These are phyloP conservation scores for Lavandula angustifolia DNA, from an alignment of 257 asterid genomes.

Conservation along the genomic window DNA sequence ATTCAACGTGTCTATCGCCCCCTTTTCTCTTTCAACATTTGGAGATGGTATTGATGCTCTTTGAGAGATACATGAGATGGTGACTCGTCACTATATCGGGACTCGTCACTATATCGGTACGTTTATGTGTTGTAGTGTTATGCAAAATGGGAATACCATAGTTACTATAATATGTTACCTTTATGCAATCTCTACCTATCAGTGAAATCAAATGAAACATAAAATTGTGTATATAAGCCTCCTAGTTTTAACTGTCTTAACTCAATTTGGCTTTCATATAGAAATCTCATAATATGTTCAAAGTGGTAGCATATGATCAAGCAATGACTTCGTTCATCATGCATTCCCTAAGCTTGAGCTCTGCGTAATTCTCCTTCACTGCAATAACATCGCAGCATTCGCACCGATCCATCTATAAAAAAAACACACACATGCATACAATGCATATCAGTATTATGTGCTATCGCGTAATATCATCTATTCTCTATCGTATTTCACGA, in stretches of 20 bases:
- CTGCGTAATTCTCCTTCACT: slow-evolving; percentile 24
- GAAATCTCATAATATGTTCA: not conserved
- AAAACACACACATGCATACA: not conserved
- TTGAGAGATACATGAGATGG: slow-evolving; percentile 32
- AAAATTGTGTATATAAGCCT: no score
- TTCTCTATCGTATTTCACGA: not conserved
- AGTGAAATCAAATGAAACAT: no score
- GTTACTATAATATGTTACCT: not conserved
- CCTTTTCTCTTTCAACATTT: slow-evolving; percentile 62
- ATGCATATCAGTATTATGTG: no score
- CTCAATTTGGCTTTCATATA: no score
- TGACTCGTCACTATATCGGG: slow-evolving; percentile 9
- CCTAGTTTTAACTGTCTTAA: no score
- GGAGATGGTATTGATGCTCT: slow-evolving; percentile 53
- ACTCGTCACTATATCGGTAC: slow-evolving; percentile 15
- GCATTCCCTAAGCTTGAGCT: slow-evolving; percentile 42
- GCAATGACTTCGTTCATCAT: slow-evolving; percentile 29
- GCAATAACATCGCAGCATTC: slow-evolving; percentile 46
- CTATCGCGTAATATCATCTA: not conserved
- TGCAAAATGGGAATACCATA: not conserved
- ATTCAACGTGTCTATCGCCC: slow-evolving; percentile 67
- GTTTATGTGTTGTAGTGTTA: not conserved
- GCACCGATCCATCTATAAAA: slow-evolving; percentile 41
- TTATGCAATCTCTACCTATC: not conserved
- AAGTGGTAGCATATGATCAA: not conserved